These are phyloP conservation scores for Nemania serpens DNA, from an alignment of 2,329 filamentous ascomycete genomes.

Conservation along the genomic window DNA sequence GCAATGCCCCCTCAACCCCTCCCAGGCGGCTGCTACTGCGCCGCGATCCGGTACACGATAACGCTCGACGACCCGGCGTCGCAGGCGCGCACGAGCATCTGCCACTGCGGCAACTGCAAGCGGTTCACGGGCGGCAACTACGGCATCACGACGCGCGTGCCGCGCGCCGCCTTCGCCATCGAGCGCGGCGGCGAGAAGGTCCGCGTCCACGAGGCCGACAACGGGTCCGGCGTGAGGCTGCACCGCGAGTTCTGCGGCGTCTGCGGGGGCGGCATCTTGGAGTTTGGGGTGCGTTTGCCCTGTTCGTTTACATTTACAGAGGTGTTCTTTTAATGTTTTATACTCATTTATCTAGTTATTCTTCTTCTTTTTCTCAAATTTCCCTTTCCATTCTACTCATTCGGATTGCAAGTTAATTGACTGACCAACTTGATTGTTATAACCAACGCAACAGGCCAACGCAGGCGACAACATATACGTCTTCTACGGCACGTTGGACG, in stretches of 20 bases:
- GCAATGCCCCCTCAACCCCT: slow-evolving; percentile 34
- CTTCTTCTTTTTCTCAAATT: too few species aligned
- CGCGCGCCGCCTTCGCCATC: slow-evolving; percentile 49
- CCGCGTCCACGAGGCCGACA: slow-evolving; percentile 53
- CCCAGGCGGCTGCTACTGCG: slow-evolving; percentile 51
- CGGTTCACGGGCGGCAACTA: slow-evolving; percentile 57
- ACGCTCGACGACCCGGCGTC: slow-evolving; percentile 47
- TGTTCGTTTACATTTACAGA: too few species aligned
- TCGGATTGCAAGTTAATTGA: too few species aligned
- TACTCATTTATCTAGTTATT: too few species aligned
- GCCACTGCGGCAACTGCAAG: slow-evolving; percentile 59
- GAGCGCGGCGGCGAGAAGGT: slow-evolving; percentile 40
- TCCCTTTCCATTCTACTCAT: too few species aligned
- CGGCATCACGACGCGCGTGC: slow-evolving; percentile 57
- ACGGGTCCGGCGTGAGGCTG: slow-evolving; percentile 52
- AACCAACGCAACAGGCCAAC: slow-evolving; percentile 27
- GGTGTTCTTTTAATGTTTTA: too few species aligned
- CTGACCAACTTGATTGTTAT: neutral
- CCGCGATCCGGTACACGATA: slow-evolving; percentile 51
- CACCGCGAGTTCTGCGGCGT: slow-evolving; percentile 57
- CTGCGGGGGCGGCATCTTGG: slow-evolving; percentile 56
- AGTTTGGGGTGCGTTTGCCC: slow-evolving; percentile 51
- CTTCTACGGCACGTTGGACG: slow-evolving; percentile 40
- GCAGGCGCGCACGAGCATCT: slow-evolving; percentile 56
- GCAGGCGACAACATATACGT: slow-evolving; percentile 38